These are phyloP conservation scores for Calonectria crousiana DNA, from an alignment of 2,329 filamentous ascomycete species.

Conservation along the genomic window DNA sequence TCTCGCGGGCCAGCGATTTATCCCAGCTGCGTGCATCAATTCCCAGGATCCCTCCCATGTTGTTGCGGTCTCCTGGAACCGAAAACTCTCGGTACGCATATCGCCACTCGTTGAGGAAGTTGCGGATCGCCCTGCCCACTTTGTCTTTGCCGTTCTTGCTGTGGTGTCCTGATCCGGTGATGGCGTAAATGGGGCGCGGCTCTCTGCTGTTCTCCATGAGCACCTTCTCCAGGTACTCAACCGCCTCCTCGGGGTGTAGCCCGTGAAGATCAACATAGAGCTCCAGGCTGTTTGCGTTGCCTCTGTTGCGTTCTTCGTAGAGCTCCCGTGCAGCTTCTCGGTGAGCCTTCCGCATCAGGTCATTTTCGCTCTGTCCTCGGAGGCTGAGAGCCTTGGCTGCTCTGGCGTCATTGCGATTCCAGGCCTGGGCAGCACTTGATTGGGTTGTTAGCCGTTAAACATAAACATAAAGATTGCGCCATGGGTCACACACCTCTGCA, in stretches of 20 bases:
- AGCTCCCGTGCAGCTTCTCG: slow-evolving; percentile 91
- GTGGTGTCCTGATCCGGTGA: slow-evolving; percentile 96
- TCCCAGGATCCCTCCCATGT: slow-evolving; percentile 81
- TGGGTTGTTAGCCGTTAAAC: slow-evolving; percentile 11
- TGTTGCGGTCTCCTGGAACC: slow-evolving; percentile 90
- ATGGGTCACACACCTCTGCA: slow-evolving; percentile 78
- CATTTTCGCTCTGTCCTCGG: slow-evolving; percentile 95
- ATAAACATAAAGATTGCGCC: background rate
- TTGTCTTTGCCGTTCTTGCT: slow-evolving; percentile 99
- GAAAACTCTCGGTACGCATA: slow-evolving; percentile 97
- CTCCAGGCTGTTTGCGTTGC: slow-evolving; percentile 71
- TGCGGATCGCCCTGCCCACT: slow-evolving; percentile 91
- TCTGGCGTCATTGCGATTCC: slow-evolving; percentile 97
- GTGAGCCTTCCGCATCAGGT: slow-evolving; percentile 96
- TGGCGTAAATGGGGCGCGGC: slow-evolving; percentile 87
- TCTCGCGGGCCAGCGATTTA: slow-evolving; percentile 66
- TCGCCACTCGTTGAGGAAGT: slow-evolving; percentile 93
- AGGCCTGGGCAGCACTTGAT: slow-evolving; percentile 90
- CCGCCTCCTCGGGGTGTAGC: slow-evolving; percentile 97
- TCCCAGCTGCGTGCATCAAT: slow-evolving; percentile 78
- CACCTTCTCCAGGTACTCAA: slow-evolving; percentile 91
- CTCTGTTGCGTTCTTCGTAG: slow-evolving; percentile 93
- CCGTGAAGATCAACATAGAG: slow-evolving; percentile 97
- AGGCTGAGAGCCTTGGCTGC: slow-evolving; percentile 95
- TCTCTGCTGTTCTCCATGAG: slow-evolving; percentile 84